Evolutionary conservation across 805 yeast species (phyloP), one percentile per base, ranked within the genome.

Genomic region (Cyberlindnera lachancei): DNA sequence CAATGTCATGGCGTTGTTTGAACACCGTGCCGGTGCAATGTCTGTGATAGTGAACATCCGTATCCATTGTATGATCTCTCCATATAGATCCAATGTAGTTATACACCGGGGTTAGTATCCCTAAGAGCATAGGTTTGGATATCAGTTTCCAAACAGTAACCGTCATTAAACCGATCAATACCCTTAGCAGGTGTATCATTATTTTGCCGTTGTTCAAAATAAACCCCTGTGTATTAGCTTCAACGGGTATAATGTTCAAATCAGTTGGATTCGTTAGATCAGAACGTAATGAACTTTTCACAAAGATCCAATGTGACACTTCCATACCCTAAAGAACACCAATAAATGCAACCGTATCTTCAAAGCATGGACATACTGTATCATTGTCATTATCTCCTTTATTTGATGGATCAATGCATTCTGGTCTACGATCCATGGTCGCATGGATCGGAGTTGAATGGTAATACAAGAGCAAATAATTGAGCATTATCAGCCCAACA

Each of bases 311-410:
- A 11, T 44, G 41, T 4, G 50, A 30, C 17, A 80, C 41, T 40
- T 82, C 92, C 6, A 81, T 46, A 0, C 98, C 98, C 27, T 75
- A 59, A 12, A 87, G 63, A 26, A 88, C 96, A 4, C 95, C 95
- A 32, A 88, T 62, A 48, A 90, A 90, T 6, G 97, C 94, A 18
- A 90, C 95, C 14, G 87, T 75, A 53, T 90, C 98, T 49, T 88
- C 96, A 51, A 80, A 90, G 55, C 98, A 92, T 1, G 98, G 98
- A 52, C 98, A 90, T 43, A 78, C n/a, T n/a, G n/a, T n/a, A n/a
- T n/a, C n/a, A n/a, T n/a, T n/a, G n/a, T n/a, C n/a, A n/a, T n/a
- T n/a, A n/a, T n/a, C n/a, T n/a, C n/a, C n/a, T n/a, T n/a, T n/a
- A n/a, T n/a, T n/a, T n/a, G n/a, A n/a, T n/a, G n/a, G n/a, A n/a